Percentiles rank a stretch among this genome's conserved stretches.
These are phyloP conservation scores for Leccinum obscurum DNA, from an alignment of 768 basidiomycete species.

Conservation along the genomic window DNA sequence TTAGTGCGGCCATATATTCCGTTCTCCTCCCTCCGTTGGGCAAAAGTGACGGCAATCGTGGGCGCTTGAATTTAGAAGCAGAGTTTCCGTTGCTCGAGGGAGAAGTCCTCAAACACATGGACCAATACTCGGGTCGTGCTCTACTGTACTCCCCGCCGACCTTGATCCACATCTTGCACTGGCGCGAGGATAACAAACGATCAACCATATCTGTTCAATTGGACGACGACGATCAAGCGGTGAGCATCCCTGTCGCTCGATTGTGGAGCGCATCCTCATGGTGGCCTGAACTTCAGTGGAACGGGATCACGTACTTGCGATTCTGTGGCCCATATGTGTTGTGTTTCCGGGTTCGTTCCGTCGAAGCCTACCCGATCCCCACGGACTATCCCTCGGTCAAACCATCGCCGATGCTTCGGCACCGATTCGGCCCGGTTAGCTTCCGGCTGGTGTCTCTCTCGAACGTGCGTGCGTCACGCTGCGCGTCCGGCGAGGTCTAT, in stretches of 20 bases:
- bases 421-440: constrained; percentile 31
- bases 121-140: constrained; percentile 32
- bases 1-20: constrained; percentile 16
- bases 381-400: constrained; percentile 9
- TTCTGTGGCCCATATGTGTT: constrained; percentile 53
- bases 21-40: constrained; percentile 8
- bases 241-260: constrained; percentile 16
- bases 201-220: constrained; percentile 23
- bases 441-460: constrained; percentile 43
- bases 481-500: no score
- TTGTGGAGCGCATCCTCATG: neutral
- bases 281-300: constrained; percentile 32
- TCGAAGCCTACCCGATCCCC: constrained; percentile 41
- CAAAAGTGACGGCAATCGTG: neutral
- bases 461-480: constrained; percentile 33
- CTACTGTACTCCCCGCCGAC: constrained; percentile 31
- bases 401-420: constrained; percentile 20
- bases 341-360: constrained; percentile 49
- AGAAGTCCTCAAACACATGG: constrained; percentile 37
- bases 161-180: constrained; percentile 40
- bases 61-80: constrained; percentile 8
- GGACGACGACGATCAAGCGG: constrained; percentile 34
- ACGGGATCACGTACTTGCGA: constrained; percentile 42
- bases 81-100: constrained; percentile 14
- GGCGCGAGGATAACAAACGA: constrained; percentile 30